A percentile compares a stretch with the other conserved stretches of the same genome.
These are phyloP conservation scores for Hypoxylon sp. DNA, from an alignment of 2,329 filamentous ascomycete genomes.

Conservation along the genomic window DNA sequence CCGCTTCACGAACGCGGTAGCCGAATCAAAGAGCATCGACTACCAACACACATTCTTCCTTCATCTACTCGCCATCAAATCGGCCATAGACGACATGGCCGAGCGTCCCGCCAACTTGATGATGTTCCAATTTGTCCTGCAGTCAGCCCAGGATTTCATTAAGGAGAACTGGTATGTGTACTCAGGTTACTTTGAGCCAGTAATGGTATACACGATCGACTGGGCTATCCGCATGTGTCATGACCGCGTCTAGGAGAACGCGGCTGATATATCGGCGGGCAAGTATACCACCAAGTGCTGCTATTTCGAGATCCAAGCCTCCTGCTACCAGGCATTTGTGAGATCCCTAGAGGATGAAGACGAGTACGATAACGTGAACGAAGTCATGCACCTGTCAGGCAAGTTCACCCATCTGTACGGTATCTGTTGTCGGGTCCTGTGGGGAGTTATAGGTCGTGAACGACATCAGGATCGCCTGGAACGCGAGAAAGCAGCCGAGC, in stretches of 20 bases:
- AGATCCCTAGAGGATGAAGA: neutral
- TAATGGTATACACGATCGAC: neutral
- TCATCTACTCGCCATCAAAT: neutral
- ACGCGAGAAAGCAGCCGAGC: neutral
- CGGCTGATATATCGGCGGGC: neutral
- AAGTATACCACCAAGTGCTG: neutral
- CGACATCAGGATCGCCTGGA: neutral
- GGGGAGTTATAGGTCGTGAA: neutral
- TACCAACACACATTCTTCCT: neutral
- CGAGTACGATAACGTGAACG: neutral
- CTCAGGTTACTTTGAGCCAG: neutral
- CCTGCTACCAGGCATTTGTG: neutral
- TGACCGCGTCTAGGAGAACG: slow-evolving; percentile 2
- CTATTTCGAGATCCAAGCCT: neutral
- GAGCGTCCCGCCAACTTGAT: neutral
- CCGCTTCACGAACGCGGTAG: neutral
- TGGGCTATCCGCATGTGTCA: neutral
- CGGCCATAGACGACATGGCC: neutral
- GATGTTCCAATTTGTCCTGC: neutral
- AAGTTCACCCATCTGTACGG: neutral
- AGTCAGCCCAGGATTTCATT: neutral
- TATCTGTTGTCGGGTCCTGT: slow-evolving; percentile 4
- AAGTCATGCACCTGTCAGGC: neutral
- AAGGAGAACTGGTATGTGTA: neutral
- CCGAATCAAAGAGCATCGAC: neutral